Evolutionary conservation across 257 asterid species (phyloP).

Genomic region (Mitragyna speciosa): DNA sequence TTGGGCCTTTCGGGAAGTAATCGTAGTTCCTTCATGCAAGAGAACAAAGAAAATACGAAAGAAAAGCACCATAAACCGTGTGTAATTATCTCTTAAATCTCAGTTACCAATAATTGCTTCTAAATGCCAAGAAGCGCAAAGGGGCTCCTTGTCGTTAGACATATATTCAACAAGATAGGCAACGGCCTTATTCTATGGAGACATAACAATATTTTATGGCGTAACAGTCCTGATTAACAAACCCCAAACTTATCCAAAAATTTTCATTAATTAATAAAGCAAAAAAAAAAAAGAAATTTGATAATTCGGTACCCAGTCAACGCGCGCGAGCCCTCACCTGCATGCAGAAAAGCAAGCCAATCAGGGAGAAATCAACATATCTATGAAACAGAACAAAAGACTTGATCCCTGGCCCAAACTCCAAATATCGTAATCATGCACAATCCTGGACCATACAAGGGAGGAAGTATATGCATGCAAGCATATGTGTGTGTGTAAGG

Average conservation of each 20-base stretch:
- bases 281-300: background rate
- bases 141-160: background rate
- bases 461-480: background rate
- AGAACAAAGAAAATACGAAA: background rate
- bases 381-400: background rate
- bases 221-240: background rate
- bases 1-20: background rate
- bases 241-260: background rate
- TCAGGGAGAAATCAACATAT: background rate
- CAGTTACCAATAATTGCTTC: background rate
- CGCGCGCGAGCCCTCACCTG: background rate
- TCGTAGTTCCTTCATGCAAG: slow-evolving; percentile 2
- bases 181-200: background rate
- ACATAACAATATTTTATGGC: background rate
- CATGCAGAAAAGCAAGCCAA: background rate
- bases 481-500: background rate
- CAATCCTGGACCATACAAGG: background rate
- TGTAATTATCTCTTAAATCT: background rate
- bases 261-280: no score
- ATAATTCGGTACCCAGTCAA: background rate
- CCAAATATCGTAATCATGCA: background rate
- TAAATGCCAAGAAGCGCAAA: background rate
- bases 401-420: background rate
- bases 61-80: background rate
- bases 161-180: background rate